A percentile compares a stretch with the other conserved stretches of the same genome.
Evolutionary conservation across 2,329 filamentous ascomycete genomes (phyloP).

Genomic region (Alternaria infectoria): DNA sequence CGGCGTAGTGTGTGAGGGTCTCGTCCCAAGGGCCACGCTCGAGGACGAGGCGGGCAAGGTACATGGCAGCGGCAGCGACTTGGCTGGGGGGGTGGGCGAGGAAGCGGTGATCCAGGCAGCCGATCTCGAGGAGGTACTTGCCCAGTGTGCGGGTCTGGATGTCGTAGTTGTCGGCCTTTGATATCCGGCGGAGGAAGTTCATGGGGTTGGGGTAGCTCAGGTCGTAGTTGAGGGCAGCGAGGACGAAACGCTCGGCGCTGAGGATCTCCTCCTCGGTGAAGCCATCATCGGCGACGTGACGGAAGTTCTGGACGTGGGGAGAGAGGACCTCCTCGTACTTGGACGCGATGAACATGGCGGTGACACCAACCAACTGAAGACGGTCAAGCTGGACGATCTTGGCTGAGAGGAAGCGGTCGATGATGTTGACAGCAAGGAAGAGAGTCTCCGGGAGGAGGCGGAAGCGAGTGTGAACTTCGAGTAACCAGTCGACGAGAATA

Average conservation of each 20-base stretch:
- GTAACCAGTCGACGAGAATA: conserved; percentile 96
- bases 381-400: conserved; percentile 97
- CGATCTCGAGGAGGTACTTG: conserved; percentile 98
- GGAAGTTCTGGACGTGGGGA: conserved; percentile 95
- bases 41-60: conserved; percentile 86
- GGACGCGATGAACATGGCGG: conserved; percentile 98
- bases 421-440: conserved; percentile 96
- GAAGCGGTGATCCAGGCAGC: conserved; percentile 92
- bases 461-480: conserved; percentile 97
- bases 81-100: conserved; percentile 88
- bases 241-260: conserved; percentile 93
- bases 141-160: conserved; percentile 96
- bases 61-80: conserved; percentile 92
- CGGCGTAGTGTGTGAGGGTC: conserved; percentile 87
- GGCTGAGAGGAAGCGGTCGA: conserved; percentile 93
- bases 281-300: conserved; percentile 93
- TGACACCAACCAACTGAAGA: conserved; percentile 94
- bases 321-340: conserved; percentile 99
- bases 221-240: conserved; percentile 91
- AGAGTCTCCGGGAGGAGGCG: conserved; percentile 93
- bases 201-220: conserved; percentile 99
- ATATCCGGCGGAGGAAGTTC: conserved; percentile 99
- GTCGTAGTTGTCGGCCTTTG: conserved; percentile 99
- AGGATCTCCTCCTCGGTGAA: conserved; percentile 95
- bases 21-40: conserved; percentile 91